Evolutionary conservation across 1,284 basidiomycete genomes (phyloP).

Genomic region (Meira miltonrushii): DNA sequence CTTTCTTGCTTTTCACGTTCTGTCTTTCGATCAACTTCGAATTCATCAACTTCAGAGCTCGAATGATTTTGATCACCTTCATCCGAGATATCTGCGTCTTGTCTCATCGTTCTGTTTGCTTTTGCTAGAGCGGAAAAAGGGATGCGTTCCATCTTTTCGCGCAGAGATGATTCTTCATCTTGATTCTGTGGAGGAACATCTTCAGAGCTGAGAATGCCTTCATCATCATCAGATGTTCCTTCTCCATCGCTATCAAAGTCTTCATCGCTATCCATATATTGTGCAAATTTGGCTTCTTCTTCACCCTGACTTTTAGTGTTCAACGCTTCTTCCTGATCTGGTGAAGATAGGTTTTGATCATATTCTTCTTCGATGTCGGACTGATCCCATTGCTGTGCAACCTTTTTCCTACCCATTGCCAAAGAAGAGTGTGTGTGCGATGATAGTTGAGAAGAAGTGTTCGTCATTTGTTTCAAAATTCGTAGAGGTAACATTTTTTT

Average conservation of each 20-base stretch:
- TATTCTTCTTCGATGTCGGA: not conserved
- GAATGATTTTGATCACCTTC: slow-evolving; percentile 21
- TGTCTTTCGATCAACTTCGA: slow-evolving; percentile 22
- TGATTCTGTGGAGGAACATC: no score
- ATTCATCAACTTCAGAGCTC: slow-evolving; percentile 36
- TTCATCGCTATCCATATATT: slow-evolving; percentile 54
- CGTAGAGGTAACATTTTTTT: no score
- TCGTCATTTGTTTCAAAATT: no score
- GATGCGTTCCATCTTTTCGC: slow-evolving; percentile 17
- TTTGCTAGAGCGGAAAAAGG: slow-evolving; percentile 59
- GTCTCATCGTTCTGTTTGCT: slow-evolving; percentile 61
- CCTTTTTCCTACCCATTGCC: no score
- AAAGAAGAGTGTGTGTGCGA: no score
- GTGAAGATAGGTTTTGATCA: no score
- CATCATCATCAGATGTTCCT: slow-evolving; percentile 26
- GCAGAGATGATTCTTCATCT: slow-evolving; percentile 11
- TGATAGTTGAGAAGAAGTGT: no score
- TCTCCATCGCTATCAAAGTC: slow-evolving; percentile 31
- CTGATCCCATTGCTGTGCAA: no score
- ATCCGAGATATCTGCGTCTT: no score
- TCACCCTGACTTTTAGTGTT: not conserved
- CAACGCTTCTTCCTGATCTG: no score
- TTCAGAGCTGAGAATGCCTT: no score
- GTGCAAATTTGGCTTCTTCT: not conserved
- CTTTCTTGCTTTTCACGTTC: slow-evolving; percentile 1